Base-by-base conservation (phyloP, 768 basidiomycete species). In the Boletus rubescentipes region DNA sequence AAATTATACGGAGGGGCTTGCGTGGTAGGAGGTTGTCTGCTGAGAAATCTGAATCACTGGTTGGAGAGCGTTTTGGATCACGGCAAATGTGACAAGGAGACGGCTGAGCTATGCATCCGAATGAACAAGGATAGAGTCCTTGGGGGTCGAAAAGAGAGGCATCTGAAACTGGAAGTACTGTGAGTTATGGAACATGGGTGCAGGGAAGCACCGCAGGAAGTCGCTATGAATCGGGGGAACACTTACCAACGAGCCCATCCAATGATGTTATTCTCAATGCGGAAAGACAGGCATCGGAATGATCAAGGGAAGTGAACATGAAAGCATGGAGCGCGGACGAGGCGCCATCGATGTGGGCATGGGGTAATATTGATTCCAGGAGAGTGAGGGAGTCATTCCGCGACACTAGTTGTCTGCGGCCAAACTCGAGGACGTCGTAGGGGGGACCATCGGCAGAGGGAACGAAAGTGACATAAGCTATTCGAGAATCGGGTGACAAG, bases 281-380 rank as follows among this genome's bases (percentile, higher is more conserved):
- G 26, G 63, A 59, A 12, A 72, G 66, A 35, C 70, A 68, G 29
- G 67, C 53, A 21, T 71, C 68, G 32, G 67, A 57, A 15, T 57
- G 51, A 43, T 74, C 71, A 3, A 61, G 53, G 26, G 78, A 70
- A 16, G 75, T 72, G 29, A 88, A 67, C 15, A 71, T 68, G 65
- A 87, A 90, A n/a, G 82, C 76, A 69, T 86, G 81, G 49, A 89
- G 74, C 23, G 69, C 61, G n/a, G 73, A 75, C 9, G 74, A 65
- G 23, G 72, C 69, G 46, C 75, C 68, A 32, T 73, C 73, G 43
- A 82, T 68, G 57, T 80, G 74, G 26, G 82, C 77, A 55, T 77
- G 76, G 39, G 81, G 72, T 21, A 89, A 66, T 26, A 85, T 64
- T 10, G 82, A 80, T 7, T 80, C 76, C 8, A 78, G 58, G 46